Evolutionary conservation across 1,139 yeast genomes (phyloP).

Genomic region (Suhomyces bokatorum): DNA sequence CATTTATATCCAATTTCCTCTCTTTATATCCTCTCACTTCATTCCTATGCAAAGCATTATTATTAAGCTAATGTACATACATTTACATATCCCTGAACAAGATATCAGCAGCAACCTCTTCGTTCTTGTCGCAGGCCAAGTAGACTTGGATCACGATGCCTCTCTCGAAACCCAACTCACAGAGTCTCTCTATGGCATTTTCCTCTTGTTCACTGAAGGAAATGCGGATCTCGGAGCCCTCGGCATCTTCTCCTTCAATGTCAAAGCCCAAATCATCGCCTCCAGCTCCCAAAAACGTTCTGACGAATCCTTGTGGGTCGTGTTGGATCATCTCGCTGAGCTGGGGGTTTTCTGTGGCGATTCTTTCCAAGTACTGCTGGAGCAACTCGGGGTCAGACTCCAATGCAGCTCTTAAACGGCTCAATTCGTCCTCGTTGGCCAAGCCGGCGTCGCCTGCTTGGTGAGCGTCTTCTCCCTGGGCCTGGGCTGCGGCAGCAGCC

Average conservation of each 20-base stretch:
- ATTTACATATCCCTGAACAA: constrained; percentile 57
- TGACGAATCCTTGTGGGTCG: constrained; percentile 84
- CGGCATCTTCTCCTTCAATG: constrained; percentile 36
- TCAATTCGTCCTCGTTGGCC: constrained; percentile 56
- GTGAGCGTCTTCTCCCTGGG: constrained; percentile 14
- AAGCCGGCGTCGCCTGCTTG: constrained; percentile 22
- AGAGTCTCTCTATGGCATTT: constrained; percentile 80
- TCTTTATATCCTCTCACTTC: background rate
- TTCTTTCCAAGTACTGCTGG: constrained; percentile 79
- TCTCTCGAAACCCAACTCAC: constrained; percentile 92
- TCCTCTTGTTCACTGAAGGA: constrained; percentile 81
- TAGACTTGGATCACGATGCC: constrained; percentile 88
- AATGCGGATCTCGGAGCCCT: constrained; percentile 45
- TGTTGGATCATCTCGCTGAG: constrained; percentile 78
- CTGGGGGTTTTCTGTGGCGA: constrained; percentile 84
- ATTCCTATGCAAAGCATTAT: background rate
- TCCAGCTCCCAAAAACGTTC: constrained; percentile 63
- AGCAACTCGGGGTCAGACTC: constrained; percentile 88
- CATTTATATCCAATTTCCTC: too few relatives aligned
- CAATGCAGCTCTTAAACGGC: constrained; percentile 72
- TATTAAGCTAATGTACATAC: constrained; percentile 11
- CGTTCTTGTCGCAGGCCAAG: constrained; percentile 97
- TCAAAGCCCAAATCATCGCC: constrained; percentile 51
- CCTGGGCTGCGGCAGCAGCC: constrained; percentile 17
- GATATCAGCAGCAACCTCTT: constrained; percentile 93